Conservation (phyloP, 306 rosid species). For the Echinosophora koreensis region DNA sequence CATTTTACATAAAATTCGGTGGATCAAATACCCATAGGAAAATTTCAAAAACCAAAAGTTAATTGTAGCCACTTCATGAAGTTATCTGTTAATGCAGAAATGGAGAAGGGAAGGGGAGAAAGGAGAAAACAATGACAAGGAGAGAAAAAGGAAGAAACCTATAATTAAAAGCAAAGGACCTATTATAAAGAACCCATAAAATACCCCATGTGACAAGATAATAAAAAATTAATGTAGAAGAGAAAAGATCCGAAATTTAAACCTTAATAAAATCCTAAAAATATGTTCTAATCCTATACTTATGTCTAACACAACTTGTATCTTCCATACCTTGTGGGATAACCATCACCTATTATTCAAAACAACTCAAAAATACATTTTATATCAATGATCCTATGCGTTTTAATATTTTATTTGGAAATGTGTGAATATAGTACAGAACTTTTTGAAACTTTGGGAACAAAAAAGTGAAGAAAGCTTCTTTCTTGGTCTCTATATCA, state of each 20-base stretch:
- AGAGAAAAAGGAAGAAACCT: background rate
- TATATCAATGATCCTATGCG: background rate
- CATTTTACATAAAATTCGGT: background rate
- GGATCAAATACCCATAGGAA: background rate
- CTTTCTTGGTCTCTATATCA: slow-evolving; percentile 5
- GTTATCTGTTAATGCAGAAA: background rate
- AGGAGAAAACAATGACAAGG: background rate
- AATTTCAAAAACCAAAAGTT: background rate
- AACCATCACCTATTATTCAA: background rate
- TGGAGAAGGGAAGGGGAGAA: background rate
- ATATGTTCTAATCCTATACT: background rate
- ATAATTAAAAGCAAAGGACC: background rate
- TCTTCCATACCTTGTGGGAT: slow-evolving; percentile 5
- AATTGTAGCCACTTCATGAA: background rate
- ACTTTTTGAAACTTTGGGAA: background rate
- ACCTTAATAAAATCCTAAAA: background rate
- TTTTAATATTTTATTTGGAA: slow-evolving; percentile 9
- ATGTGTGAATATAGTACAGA: slow-evolving; percentile 14
- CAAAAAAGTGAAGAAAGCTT: slow-evolving; percentile 3
- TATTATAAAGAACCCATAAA: background rate
- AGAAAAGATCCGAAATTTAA: background rate
- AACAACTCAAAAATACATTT: background rate
- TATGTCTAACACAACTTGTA: background rate
- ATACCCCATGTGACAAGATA: background rate
- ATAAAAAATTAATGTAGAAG: background rate